phyloP scores from a whole-genome alignment of 176 grass and related monocot genomes.

The Olyra latifolia region DNA sequence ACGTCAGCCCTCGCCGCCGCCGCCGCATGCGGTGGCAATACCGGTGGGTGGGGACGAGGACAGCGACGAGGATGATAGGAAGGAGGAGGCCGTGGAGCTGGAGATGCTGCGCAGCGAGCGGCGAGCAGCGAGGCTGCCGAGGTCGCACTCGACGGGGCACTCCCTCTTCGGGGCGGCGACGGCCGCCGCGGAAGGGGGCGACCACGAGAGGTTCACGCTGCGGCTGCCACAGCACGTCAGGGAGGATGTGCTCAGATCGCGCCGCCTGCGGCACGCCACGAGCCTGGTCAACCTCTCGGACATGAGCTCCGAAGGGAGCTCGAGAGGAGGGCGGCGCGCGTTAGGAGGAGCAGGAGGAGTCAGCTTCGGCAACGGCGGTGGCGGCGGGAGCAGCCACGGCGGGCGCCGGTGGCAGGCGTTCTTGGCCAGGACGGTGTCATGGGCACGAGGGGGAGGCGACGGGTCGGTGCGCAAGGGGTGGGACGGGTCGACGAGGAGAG shows the following conservation, averaged over 20 bases:
- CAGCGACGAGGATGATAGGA: conserved; percentile 45
- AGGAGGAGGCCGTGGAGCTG: conserved; percentile 63
- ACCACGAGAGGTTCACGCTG: conserved; percentile 75
- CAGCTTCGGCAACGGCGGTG: conserved; percentile 41
- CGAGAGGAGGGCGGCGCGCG: conserved; percentile 22
- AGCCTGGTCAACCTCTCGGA: conserved; percentile 61
- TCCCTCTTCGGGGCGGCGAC: conserved; percentile 25
- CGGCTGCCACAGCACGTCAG: conserved; percentile 65
- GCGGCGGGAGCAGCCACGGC: conserved; percentile 56
- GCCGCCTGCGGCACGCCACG: conserved; percentile 63
- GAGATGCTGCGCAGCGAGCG: conserved; percentile 58
- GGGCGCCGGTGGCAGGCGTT: conserved; percentile 52
- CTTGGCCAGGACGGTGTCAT: conserved; percentile 52
- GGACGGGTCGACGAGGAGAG: conserved; percentile 43
- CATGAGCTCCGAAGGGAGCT: conserved; percentile 56
- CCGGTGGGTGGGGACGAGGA: conserved; percentile 23
- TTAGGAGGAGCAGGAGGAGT: neutral
- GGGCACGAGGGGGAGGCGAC: conserved; percentile 45
- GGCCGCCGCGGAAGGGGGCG: conserved; percentile 22
- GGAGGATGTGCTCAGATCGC: conserved; percentile 53
- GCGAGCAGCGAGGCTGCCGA: conserved; percentile 46
- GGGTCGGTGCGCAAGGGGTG: conserved; percentile 43
- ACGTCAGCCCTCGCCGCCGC: neutral
- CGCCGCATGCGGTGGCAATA: conserved; percentile 41
- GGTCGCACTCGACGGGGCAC: conserved; percentile 57